Evolutionary conservation across 1,139 yeast genomes (phyloP).

Genomic region (Torulaspora globosa): DNA sequence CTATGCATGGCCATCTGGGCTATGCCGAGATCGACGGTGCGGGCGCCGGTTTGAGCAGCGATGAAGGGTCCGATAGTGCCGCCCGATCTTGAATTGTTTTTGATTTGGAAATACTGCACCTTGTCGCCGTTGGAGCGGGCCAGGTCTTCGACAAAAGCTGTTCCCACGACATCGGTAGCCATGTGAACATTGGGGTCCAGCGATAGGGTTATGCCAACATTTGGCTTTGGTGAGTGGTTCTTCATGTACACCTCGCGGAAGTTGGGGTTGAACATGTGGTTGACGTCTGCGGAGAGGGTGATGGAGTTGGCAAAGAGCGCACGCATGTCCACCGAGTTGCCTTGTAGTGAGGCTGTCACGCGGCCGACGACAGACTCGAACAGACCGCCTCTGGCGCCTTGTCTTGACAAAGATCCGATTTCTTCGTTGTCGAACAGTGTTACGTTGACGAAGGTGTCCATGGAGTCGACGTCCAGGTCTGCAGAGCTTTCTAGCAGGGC

Average conservation of each 20-base stretch:
- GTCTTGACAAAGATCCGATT: conserved; percentile 56
- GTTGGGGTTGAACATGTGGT: conserved; percentile 61
- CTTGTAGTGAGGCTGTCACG: conserved; percentile 28
- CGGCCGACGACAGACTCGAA: conserved; percentile 45
- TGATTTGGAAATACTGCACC: conserved; percentile 65
- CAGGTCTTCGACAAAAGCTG: conserved; percentile 61
- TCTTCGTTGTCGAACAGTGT: conserved; percentile 61
- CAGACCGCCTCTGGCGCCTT: conserved; percentile 56
- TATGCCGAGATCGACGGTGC: conserved; percentile 73
- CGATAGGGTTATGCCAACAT: conserved; percentile 66
- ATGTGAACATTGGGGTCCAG: conserved; percentile 76
- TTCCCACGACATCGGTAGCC: conserved; percentile 73
- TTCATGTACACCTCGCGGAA: conserved; percentile 60
- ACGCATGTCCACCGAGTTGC: conserved; percentile 32
- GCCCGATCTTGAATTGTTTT: conserved; percentile 71
- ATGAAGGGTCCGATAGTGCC: conserved; percentile 78
- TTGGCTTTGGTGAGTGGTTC: conserved; percentile 72
- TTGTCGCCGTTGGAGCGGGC: conserved; percentile 58
- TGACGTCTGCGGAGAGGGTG: conserved; percentile 63
- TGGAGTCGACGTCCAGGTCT: conserved; percentile 23
- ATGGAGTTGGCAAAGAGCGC: conserved; percentile 52
- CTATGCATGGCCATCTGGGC: conserved; percentile 82
- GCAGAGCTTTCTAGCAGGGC: conserved; percentile 46
- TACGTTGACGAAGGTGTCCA: conserved; percentile 47
- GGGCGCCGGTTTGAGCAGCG: conserved; percentile 62